These are phyloP conservation scores for Penicillium steckii DNA, from an alignment of 495 filamentous ascomycete species.

Conservation along the genomic window DNA sequence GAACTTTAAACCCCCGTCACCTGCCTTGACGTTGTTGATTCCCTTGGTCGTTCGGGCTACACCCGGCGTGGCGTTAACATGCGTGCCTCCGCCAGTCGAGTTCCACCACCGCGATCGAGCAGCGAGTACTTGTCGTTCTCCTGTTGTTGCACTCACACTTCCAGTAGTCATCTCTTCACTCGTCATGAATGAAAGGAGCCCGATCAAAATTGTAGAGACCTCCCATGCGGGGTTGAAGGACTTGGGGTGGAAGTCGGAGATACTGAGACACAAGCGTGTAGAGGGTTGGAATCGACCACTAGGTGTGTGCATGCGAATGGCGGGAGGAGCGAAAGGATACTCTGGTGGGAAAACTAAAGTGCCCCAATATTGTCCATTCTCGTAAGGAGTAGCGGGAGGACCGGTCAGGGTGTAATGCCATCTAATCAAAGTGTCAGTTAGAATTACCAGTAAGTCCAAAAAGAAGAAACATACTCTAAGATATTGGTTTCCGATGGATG, in stretches of 20 bases:
- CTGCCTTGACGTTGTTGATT: slow-evolving; percentile 70
- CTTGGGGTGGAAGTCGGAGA: slow-evolving; percentile 95
- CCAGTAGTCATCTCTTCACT: slow-evolving; percentile 99
- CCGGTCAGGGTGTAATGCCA: slow-evolving; percentile 99
- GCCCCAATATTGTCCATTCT: slow-evolving; percentile 97
- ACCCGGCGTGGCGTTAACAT: slow-evolving; percentile 47
- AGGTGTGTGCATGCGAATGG: slow-evolving; percentile 98
- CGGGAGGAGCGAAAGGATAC: slow-evolving; percentile 95
- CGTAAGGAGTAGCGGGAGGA: slow-evolving; percentile 91
- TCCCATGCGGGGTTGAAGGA: slow-evolving; percentile 99
- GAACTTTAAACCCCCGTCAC: slow-evolving; percentile 92
- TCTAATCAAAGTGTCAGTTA: slow-evolving; percentile 40
- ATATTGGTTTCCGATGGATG: slow-evolving; percentile 96
- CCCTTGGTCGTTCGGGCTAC: slow-evolving; percentile 49
- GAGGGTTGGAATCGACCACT: slow-evolving; percentile 92
- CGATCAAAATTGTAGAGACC: slow-evolving; percentile 93
- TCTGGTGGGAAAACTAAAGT: slow-evolving; percentile 92
- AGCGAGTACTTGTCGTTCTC: slow-evolving; percentile 77
- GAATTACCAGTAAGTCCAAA: not conserved
- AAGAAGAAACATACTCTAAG: slow-evolving; percentile 62
- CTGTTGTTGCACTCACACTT: slow-evolving; percentile 73
- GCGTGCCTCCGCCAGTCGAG: slow-evolving; percentile 87
- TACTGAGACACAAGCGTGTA: slow-evolving; percentile 88
- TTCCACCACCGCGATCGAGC: slow-evolving; percentile 93
- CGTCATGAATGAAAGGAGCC: slow-evolving; percentile 95